phyloP scores from a whole-genome alignment of 2,329 filamentous ascomycete genomes.

The Fusarium tuaranense region DNA sequence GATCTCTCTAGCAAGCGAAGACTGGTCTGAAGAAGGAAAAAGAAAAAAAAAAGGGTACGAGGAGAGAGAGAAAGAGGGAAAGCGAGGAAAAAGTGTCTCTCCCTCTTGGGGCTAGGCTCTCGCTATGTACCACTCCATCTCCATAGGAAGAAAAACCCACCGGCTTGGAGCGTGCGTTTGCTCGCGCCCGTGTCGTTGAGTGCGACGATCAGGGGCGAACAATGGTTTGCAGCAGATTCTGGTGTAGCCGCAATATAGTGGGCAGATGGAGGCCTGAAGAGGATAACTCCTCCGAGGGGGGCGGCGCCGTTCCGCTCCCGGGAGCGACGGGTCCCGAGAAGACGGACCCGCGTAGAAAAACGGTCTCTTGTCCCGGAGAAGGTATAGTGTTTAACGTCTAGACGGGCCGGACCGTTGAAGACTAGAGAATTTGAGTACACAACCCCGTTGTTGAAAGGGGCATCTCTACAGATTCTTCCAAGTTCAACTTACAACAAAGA shows the following conservation, averaged over 20 bases:
- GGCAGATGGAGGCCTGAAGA: slow-evolving; percentile 17
- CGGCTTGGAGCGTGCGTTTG: not conserved
- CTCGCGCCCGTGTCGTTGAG: not conserved
- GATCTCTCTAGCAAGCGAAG: not conserved
- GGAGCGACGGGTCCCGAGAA: not conserved
- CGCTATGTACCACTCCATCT: slow-evolving; percentile 18
- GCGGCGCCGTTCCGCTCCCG: slow-evolving; percentile 27
- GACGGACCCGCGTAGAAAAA: not conserved
- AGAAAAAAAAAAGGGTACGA: not conserved
- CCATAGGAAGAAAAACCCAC: not conserved
- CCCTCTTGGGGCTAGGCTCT: slow-evolving; percentile 5
- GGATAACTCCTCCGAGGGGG: slow-evolving; percentile 21
- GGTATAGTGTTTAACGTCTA: slow-evolving; percentile 11
- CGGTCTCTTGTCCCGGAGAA: not conserved
- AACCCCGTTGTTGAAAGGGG: not conserved
- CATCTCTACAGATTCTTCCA: not conserved
- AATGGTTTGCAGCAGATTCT: not conserved
- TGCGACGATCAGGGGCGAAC: slow-evolving; percentile 14
- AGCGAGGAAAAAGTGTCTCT: not conserved
- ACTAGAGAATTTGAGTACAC: not conserved
- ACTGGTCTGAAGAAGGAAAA: not conserved
- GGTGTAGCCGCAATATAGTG: not conserved
- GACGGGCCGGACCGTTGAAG: slow-evolving; percentile 30
- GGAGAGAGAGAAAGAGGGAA: not conserved
- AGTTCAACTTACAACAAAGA: not conserved